phyloP scores from a whole-genome alignment of 179 eudicot species.

The Silene noctiflora region DNA sequence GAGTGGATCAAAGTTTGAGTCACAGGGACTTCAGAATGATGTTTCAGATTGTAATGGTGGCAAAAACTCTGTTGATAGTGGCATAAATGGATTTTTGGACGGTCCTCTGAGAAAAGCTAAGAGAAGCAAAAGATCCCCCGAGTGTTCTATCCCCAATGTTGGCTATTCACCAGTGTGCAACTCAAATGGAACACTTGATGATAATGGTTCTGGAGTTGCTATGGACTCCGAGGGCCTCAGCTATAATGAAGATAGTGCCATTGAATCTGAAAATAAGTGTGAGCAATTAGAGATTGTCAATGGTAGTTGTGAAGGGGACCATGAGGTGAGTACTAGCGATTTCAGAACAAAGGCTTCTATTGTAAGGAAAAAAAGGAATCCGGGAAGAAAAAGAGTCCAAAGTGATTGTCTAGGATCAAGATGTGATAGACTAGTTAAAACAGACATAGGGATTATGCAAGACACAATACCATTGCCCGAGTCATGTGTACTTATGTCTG shows the following conservation, averaged over 20 bases:
- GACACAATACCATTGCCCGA: conserved; percentile 21
- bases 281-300: conserved; percentile 37
- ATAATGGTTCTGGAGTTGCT: conserved; percentile 58
- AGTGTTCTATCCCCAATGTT: conserved; percentile 35
- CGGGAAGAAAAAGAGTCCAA: conserved; percentile 57
- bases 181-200: conserved; percentile 56
- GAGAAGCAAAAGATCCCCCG: conserved; percentile 57
- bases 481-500: conserved; percentile 31
- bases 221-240: conserved; percentile 59
- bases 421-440: conserved; percentile 31
- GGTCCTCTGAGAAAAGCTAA: conserved; percentile 54
- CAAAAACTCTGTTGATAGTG: conserved; percentile 31
- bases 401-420: conserved; percentile 38
- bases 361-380: conserved; percentile 80
- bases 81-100: conserved; percentile 41
- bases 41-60: conserved; percentile 33
- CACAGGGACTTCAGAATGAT: conserved; percentile 37
- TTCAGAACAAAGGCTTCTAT: conserved; percentile 44
- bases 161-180: conserved; percentile 42
- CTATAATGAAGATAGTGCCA: conserved; percentile 52
- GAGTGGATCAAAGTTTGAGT: conserved; percentile 49
- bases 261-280: conserved; percentile 50
- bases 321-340: conserved; percentile 52
- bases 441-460: conserved; percentile 29
- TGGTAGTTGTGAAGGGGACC: conserved; percentile 42